Percentiles rank a stretch among this genome's conserved stretches.
Evolutionary conservation across 2,329 filamentous ascomycete genomes (phyloP).

Genomic region (Clarireedia paspali): DNA sequence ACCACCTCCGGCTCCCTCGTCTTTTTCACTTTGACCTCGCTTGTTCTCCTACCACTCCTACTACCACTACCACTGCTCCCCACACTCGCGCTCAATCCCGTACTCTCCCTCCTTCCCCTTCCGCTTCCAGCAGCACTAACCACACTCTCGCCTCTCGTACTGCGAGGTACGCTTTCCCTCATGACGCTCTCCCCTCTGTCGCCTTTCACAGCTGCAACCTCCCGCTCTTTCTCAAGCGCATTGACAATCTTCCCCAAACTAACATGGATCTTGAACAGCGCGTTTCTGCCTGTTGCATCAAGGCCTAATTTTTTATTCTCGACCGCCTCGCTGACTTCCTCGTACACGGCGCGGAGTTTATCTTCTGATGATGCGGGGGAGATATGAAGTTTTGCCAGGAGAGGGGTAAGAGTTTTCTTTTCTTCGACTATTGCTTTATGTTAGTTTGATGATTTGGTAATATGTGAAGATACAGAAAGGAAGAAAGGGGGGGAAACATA

Average conservation of each 20-base stretch:
- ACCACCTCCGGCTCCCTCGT: not conserved
- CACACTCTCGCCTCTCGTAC: slow-evolving; percentile 1
- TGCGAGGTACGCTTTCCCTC: not conserved
- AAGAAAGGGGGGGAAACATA: slow-evolving; percentile 36
- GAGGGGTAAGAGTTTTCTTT: slow-evolving; percentile 69
- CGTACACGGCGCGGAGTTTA: slow-evolving; percentile 50
- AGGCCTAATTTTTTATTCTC: slow-evolving; percentile 48
- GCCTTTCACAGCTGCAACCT: not conserved
- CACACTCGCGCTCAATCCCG: not conserved
- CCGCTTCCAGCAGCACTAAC: not conserved
- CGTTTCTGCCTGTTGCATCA: slow-evolving; percentile 55
- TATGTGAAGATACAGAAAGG: not conserved
- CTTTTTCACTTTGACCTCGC: not conserved
- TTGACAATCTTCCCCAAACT: slow-evolving; percentile 62
- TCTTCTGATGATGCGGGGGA: slow-evolving; percentile 56
- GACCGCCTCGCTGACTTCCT: slow-evolving; percentile 52
- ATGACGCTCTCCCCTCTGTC: slow-evolving; percentile 15
- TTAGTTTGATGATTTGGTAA: not conserved
- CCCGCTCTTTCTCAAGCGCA: slow-evolving; percentile 38
- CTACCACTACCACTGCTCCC: not conserved
- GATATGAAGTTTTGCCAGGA: slow-evolving; percentile 78
- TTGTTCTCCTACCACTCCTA: not conserved
- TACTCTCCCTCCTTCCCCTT: not conserved
- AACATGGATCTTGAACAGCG: slow-evolving; percentile 61
- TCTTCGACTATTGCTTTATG: slow-evolving; percentile 58